Evolutionary conservation across 106 monocot species (phyloP), one percentile per base, ranked within the genome.

Genomic region (Allium sativum): DNA sequence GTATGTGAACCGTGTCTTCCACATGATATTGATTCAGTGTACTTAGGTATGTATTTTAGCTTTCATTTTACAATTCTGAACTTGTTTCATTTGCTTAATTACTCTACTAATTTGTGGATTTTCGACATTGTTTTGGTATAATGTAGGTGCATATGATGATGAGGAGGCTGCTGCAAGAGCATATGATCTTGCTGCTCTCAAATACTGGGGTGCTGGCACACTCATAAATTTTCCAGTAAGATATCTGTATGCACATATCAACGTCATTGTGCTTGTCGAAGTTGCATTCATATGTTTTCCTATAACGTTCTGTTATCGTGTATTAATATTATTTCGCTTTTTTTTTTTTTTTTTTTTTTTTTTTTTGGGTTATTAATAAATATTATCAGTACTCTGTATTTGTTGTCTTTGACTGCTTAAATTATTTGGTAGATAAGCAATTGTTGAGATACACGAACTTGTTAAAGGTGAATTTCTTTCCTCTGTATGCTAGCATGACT

Each of bases 161-260:
- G 95, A 96, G 46, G 95, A 96, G 65, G 95, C 95, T 80, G 95
- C 95, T 62, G 95, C 90, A 52, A 87, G 95, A 73, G 95, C 95
- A 31, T 96, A 96, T 87, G 95, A 96, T 82, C 87, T 96, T 74
- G 95, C 95, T 73, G 95, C 95, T 70, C 59, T 96, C 53, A 95
- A 90, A 74, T 96, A 96, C 42, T 96, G 95, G 95, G 95, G 95
- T 53, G 84, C 90, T 13, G 95, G 95, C 46, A 96, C 95, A 16
- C 82, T 87, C n/a, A 96, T 96, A 71, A 96, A 96, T 75, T 96
- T 96, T 73, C 95, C 95, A 61, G 95, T 96, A 67, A 84, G 84
- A 68, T 70, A 58, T 60, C 5, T 31, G 64, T 62, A 21, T 63
- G 53, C 42, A 55, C 52, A 42, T 40, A 21, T 55, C 7, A 16